These are phyloP conservation scores for Apophysomyces variabilis DNA, from an alignment of 371 early-diverging fungal species.

Conservation along the genomic window DNA sequence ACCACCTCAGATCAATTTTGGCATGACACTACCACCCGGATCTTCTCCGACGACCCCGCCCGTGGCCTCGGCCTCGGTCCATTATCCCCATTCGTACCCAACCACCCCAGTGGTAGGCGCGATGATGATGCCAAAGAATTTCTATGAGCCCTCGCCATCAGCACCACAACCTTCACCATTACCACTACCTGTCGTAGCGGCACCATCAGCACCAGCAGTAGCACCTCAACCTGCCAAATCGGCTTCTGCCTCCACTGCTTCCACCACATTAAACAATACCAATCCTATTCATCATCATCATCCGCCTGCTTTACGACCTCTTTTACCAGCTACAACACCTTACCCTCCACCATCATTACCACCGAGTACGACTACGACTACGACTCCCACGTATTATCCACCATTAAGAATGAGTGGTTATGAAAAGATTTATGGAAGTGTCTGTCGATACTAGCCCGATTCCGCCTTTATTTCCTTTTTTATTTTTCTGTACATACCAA, in stretches of 20 bases:
- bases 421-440: constrained; percentile 43
- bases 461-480: not conserved
- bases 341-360: constrained; percentile 33
- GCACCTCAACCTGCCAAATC: constrained; percentile 6
- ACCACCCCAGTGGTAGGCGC: not conserved
- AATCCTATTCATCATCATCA: not conserved
- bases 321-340: constrained; percentile 3
- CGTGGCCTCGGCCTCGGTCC: constrained; percentile 11
- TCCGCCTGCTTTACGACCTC: not conserved
- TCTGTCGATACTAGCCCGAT: constrained; percentile 36
- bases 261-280: not conserved
- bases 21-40: not conserved
- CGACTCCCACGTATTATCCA: constrained; percentile 15
- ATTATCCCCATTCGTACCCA: constrained; percentile 7
- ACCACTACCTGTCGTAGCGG: not conserved
- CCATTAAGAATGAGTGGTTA: constrained; percentile 41
- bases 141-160: not conserved
- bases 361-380: constrained; percentile 23
- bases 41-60: not conserved
- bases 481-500: not conserved
- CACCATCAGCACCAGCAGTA: not conserved
- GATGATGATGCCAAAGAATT: not conserved
- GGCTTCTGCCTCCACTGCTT: not conserved
- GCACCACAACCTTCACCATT: not conserved
- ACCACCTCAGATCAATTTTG: not conserved